Percentiles rank a stretch among this genome's conserved stretches.
These are phyloP conservation scores for Sporothrix globosa DNA, from an alignment of 2,329 filamentous ascomycete species.

Conservation along the genomic window DNA sequence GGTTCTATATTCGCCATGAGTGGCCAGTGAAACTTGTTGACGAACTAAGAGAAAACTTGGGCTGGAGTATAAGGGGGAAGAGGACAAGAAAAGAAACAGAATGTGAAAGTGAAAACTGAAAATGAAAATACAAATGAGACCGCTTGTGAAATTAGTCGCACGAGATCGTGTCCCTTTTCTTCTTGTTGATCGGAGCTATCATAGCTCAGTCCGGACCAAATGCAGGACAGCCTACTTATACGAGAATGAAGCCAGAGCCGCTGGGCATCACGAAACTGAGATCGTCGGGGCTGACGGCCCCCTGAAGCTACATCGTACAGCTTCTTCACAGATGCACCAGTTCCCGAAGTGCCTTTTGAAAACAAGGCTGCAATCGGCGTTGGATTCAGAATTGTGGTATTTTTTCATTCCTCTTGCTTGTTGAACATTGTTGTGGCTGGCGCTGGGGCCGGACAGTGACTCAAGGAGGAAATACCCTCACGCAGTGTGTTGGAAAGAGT, in stretches of 20 bases:
- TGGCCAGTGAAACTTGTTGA: neutral
- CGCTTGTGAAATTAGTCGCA: neutral
- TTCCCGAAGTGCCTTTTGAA: constrained; percentile 17
- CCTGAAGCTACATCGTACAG: neutral
- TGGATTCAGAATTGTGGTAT: neutral
- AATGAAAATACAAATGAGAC: neutral
- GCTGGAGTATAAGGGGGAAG: neutral
- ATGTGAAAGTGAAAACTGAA: neutral
- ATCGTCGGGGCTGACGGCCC: neutral
- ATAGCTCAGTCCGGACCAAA: neutral
- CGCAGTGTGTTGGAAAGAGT: neutral
- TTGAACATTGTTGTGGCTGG: neutral
- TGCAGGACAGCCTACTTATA: constrained; percentile 20
- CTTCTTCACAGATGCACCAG: constrained; percentile 17
- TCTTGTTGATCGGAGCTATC: neutral
- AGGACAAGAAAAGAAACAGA: neutral
- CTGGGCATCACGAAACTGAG: neutral
- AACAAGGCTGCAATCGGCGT: constrained; percentile 19
- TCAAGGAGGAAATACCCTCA: constrained; percentile 16
- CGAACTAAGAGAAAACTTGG: neutral
- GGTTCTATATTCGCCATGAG: constrained; percentile 35
- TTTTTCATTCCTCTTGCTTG: neutral
- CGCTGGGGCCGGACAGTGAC: constrained; percentile 26
- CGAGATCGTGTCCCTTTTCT: neutral
- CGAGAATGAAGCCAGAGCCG: neutral